Conservation (phyloP, 139 green algal genomes). For the Volvox africanus region DNA sequence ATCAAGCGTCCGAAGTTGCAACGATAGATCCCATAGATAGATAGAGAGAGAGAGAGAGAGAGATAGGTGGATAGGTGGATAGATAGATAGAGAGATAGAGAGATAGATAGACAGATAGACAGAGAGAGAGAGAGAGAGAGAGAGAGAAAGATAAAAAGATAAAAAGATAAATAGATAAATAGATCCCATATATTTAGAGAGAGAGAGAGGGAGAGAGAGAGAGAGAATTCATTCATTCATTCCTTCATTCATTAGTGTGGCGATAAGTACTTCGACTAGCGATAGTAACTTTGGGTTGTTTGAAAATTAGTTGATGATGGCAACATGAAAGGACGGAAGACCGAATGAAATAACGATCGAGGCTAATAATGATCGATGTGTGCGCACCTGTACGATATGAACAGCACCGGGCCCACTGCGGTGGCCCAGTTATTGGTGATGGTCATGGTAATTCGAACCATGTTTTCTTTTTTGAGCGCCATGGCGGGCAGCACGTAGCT, state of each 20-base stretch:
- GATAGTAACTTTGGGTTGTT: neutral
- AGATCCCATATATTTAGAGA: too few relatives aligned
- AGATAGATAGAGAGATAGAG: too few relatives aligned
- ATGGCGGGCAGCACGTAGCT: neutral
- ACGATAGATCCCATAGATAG: too few relatives aligned
- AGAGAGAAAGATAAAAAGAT: too few relatives aligned
- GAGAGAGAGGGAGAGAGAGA: too few relatives aligned
- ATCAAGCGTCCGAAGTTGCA: too few relatives aligned
- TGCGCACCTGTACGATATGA: neutral
- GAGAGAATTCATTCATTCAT: too few relatives aligned
- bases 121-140: neutral
- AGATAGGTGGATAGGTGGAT: too few relatives aligned
- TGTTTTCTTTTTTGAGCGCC: slow-evolving; percentile 1
- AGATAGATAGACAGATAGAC: neutral
- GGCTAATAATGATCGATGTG: neutral
- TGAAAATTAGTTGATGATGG: neutral
- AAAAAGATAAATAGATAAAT: too few relatives aligned
- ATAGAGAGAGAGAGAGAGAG: too few relatives aligned
- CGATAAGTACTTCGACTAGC: too few relatives aligned
- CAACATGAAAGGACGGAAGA: neutral
- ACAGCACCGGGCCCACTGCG: neutral
- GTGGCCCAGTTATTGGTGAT: neutral
- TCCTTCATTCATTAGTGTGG: too few relatives aligned
- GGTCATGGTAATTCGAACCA: neutral
- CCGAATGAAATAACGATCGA: neutral